phyloP scores from a whole-genome alignment of 1,284 basidiomycete species.

The Melampsora americana region DNA sequence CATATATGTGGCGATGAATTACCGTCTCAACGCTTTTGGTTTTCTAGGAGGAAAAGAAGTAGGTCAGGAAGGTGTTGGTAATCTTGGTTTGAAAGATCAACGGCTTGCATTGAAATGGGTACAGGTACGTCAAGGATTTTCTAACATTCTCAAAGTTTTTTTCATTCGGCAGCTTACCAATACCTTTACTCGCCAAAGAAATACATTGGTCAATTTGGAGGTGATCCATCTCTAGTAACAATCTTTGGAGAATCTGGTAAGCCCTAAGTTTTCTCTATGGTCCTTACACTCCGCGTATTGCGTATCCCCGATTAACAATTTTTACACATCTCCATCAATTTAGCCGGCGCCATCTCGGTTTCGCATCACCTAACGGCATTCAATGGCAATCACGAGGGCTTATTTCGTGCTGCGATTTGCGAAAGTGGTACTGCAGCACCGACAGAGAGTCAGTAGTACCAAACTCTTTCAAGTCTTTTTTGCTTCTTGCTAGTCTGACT shows the following conservation, averaged over 20 bases:
- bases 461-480: no score
- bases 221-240: constrained; percentile 52
- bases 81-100: constrained; percentile 57
- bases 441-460: constrained; percentile 4
- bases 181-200: not conserved
- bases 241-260: constrained; percentile 44
- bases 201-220: constrained; percentile 46
- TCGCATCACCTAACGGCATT: constrained; percentile 34
- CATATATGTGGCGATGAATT: constrained; percentile 9
- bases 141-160: not conserved
- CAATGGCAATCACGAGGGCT: constrained; percentile 27
- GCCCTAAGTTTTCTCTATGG: no score
- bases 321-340: not conserved
- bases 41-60: constrained; percentile 60
- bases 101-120: constrained; percentile 50
- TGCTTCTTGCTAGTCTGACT: not conserved
- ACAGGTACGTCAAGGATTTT: constrained; percentile 9
- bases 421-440: constrained; percentile 39
- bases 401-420: constrained; percentile 38
- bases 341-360: constrained; percentile 41
- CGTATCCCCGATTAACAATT: not conserved
- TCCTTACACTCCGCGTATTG: not conserved
- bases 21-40: constrained; percentile 51
- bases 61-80: constrained; percentile 58
- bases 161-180: not conserved